Evolutionary conservation across 2,329 filamentous ascomycete genomes (phyloP), one percentile per base, ranked within the genome.

Genomic region (Blastomyces emzantsi): DNA sequence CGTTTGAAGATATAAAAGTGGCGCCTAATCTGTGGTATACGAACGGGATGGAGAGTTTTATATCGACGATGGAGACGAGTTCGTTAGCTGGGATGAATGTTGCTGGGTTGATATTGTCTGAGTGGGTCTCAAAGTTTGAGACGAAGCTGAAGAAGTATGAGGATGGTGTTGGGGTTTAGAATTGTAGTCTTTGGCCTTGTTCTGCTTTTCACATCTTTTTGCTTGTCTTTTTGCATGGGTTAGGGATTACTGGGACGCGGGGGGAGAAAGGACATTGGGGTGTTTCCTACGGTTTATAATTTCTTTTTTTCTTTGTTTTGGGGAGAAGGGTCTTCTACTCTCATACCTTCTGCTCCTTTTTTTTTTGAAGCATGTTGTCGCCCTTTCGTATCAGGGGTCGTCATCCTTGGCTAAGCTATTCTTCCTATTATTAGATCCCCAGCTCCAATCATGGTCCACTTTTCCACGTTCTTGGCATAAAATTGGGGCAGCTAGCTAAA

Each of bases 61-160:
- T 97, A 69, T 94, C 89, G 11, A 96, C 92, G 0, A 97, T 99
- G 94, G 94, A 99, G 80, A 97, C 94, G 7, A 96, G 87, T 73
- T 89, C 90, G 1, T 76, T 97, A 68, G 94, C 94, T 86, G 94
- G 94, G 5, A 80, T 75, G 72, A 87, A 87, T 65, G 79, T 83
- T 62, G 80, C 79, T 19, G 79, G 80, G 63, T 81, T 85, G 66
- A 85, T 85, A 59, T 71, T 74, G 71, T 82, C 83, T 61, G 80
- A 67, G 47, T 66, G 67, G 63, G 65, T 63, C 17, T 61, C 63
- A 19, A 60, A 68, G 62, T 65, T 67, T 60, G 61, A 65, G 39
- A 57, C 64, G 19, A 67, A 66, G 62, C 33, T 67, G 62, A 67
- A 66, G 62, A 63, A 59, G 58, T 66, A 60, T 39, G 66, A 65